Base-by-base conservation (phyloP, 176 grass and related monocot genomes). In the Hyparrhenia diplandra region DNA sequence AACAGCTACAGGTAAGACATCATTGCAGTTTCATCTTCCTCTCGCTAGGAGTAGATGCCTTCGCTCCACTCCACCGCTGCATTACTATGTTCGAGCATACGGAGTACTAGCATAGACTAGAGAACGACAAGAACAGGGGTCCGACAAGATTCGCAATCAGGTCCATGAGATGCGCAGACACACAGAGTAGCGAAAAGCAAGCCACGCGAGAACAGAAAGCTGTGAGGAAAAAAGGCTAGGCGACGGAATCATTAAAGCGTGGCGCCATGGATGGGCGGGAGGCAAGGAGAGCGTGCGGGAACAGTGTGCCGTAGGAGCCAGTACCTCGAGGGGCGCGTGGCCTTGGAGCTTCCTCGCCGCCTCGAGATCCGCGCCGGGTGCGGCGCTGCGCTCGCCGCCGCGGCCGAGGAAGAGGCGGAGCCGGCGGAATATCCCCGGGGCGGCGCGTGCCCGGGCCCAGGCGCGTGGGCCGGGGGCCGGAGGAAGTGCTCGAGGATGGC, bases 401-500 rank as follows among this genome's bases (percentile, higher is more conserved):
- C 62, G 11, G 59, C 13, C 23, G 34, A 84, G 51, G 68, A 79
- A 70, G 37, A 77, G 4, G 51, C 85, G 85, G 23, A 87, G 34
- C 43, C 77, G 83, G 65, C n/a, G 43, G 58, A 82, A 28, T 72
- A 89, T 8, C 21, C 82, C 63, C 12, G 67, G 29, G 43, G 75
- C 17, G 27, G 42, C 66, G 24, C 58, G 34, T 21, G 1, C 5
- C 66, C 69, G 46, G 10, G 79, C 76, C 84, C 76, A 18, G 10
- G 52, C 69, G 69, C 20, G 68, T 81, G 66, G 31, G n/a, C n/a
- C n/a, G n/a, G 87, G 31, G 18, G 31, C 1, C 90, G 86, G 54
- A 98, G 90, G 77, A 98, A 98, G 81, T 93, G 92, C 82, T 95
- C 92, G 75, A 98, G 84, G 29, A 98, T 86, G 71, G 92, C 95